Evolutionary conservation across 2,329 filamentous ascomycete species (phyloP), one percentile per base, ranked within the genome.

Genomic region (Cercospora sesami): DNA sequence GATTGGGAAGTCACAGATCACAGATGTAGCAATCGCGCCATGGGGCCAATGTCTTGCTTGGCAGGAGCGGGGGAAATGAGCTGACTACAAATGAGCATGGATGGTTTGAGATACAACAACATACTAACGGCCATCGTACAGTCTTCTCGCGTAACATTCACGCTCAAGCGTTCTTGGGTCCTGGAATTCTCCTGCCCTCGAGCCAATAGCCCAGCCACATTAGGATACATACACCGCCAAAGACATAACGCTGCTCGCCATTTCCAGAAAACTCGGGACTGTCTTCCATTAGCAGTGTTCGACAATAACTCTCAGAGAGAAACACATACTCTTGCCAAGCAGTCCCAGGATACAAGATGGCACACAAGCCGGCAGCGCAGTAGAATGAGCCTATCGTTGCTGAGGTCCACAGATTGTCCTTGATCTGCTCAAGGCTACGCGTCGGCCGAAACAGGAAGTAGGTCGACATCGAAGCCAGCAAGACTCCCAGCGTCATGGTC

Each of bases 401-500:
- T 1, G 80, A 79, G 0, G 73, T 74, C 28, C 78, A 76, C 59
- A 73, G 72, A 68, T 68, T 75, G 63, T 70, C 70, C 53, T 57
- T 71, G 51, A 53, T 61, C 57, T 23, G 70, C 60, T 45, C 28
- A 18, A 39, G 10, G 26, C 14, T 65, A 18, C 62, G 31, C 31
- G 63, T 69, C 30, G 71, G 72, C 23, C 75, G 72, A 66, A 72
- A 80, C 5, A 76, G 72, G 63, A 79, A 81, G 70, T 80, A 84
- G 0, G 81, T 66, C 8, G 78, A 80, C 1, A 76, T 64, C 5
- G 79, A 62, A n/a, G 80, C 79, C 9, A 84, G 77, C 10, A 78
- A 65, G 0, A 83, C 71, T 0, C 82, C 82, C 60, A 83, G 79
- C 1, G 78, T 79, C 83, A 86, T 84, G 8, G 83, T 85, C 73